These are phyloP conservation scores for Psilocybe tampanensis DNA, from an alignment of 768 basidiomycete genomes.

Conservation along the genomic window DNA sequence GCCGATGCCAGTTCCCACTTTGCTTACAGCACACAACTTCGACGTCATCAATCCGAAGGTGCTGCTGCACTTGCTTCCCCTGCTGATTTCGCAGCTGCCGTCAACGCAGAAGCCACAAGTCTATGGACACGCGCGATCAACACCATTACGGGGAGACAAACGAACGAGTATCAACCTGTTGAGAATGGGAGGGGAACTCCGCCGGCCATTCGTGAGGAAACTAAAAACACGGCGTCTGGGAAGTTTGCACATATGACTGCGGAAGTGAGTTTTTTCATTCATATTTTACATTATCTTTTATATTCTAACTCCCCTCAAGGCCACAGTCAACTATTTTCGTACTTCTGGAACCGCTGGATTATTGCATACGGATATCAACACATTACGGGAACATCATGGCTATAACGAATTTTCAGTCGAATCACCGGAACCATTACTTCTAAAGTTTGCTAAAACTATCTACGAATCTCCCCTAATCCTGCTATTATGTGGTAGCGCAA, in stretches of 20 bases:
- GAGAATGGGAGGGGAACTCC: slow-evolving; percentile 43
- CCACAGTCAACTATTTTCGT: slow-evolving; percentile 71
- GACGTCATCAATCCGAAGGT: slow-evolving; percentile 62
- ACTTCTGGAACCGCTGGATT: slow-evolving; percentile 68
- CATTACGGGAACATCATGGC: slow-evolving; percentile 69
- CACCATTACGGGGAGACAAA: slow-evolving; percentile 40
- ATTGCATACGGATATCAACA: slow-evolving; percentile 58
- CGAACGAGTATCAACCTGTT: slow-evolving; percentile 30
- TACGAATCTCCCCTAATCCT: slow-evolving; percentile 95
- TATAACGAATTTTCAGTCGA: slow-evolving; percentile 95
- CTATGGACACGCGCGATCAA: slow-evolving; percentile 52
- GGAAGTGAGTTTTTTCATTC: slow-evolving; percentile 48
- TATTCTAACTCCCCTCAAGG: slow-evolving; percentile 42
- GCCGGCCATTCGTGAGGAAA: slow-evolving; percentile 29
- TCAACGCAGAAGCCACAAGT: slow-evolving; percentile 49
- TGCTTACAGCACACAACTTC: slow-evolving; percentile 79
- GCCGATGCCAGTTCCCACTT: slow-evolving; percentile 75
- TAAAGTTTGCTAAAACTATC: slow-evolving; percentile 94
- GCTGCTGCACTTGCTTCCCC: slow-evolving; percentile 47
- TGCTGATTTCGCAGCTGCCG: slow-evolving; percentile 46
- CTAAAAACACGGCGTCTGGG: slow-evolving; percentile 62
- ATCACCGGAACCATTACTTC: slow-evolving; percentile 72
- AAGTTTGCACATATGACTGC: slow-evolving; percentile 67
- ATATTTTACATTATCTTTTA: slow-evolving; percentile 4
- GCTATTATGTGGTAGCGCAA: slow-evolving; percentile 86